phyloP scores from a whole-genome alignment of 2,329 filamentous ascomycete species.

The Fusarium robinianum region DNA sequence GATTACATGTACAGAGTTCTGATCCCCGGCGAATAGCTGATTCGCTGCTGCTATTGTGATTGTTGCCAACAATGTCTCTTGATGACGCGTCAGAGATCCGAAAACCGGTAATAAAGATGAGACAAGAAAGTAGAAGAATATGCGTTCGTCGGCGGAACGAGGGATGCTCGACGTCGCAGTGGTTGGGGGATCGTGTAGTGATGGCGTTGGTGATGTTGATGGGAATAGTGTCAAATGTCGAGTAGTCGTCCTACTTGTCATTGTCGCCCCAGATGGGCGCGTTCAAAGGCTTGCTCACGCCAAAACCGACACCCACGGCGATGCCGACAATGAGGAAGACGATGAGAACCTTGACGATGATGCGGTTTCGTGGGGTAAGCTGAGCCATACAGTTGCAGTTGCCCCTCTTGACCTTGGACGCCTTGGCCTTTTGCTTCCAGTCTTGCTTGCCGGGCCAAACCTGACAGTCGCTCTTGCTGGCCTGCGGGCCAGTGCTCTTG shows the following conservation, averaged over 20 bases:
- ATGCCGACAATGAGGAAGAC: slow-evolving; percentile 56
- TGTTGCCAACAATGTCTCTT: slow-evolving; percentile 26
- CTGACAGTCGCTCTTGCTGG: slow-evolving; percentile 53
- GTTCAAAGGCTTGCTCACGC: slow-evolving; percentile 63
- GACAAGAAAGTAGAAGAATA: background rate
- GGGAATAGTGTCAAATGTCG: background rate
- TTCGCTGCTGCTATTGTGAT: slow-evolving; percentile 5
- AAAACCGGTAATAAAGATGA: slow-evolving; percentile 14
- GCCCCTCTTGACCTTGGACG: slow-evolving; percentile 55
- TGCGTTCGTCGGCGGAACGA: background rate
- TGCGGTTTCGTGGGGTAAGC: slow-evolving; percentile 58
- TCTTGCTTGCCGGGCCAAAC: slow-evolving; percentile 65
- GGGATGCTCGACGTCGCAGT: background rate
- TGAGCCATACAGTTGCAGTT: slow-evolving; percentile 57
- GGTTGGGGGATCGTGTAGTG: background rate
- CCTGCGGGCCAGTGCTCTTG: slow-evolving; percentile 39
- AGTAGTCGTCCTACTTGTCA: slow-evolving; percentile 20
- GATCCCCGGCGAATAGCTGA: slow-evolving; percentile 19
- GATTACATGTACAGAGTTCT: slow-evolving; percentile 24
- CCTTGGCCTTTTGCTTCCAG: slow-evolving; percentile 64
- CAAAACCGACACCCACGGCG: slow-evolving; percentile 61
- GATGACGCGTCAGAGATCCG: slow-evolving; percentile 18
- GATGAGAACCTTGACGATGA: slow-evolving; percentile 60
- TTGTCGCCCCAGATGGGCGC: slow-evolving; percentile 60
- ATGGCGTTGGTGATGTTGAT: background rate